Base-by-base conservation (phyloP, 768 basidiomycete genomes). In the Tubosaeta brunneosetosa region DNA sequence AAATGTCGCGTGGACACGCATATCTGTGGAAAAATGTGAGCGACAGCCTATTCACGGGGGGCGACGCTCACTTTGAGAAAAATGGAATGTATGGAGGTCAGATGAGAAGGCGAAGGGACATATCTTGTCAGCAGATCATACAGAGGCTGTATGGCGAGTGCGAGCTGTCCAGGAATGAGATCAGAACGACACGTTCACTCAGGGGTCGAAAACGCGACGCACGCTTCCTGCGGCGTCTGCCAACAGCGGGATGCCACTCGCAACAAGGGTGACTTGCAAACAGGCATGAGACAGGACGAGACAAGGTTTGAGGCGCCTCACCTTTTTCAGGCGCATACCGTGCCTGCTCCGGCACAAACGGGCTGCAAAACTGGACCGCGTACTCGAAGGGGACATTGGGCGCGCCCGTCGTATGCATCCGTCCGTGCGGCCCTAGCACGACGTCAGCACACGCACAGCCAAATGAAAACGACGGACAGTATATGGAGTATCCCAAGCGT, bases 401-500 rank as follows among this genome's bases (percentile, higher is more conserved):
- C 0, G 74, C 66, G 19, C 70, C 69, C 2, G 68, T 51, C 38
- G 71, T 62, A 51, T 68, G 68, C 58, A 88, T 58, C 60, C n/a
- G n/a, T n/a, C n/a, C 87, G 76, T 26, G 86, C 85, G 6, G 81
- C 80, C 54, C 87, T 89, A 27, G 3, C 43, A 8, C 38, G 2
- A 49, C 44, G 36, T 41, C 36, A 36, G 16, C 17, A 41, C 34
- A 37, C 17, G 1, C 19, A 12, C 2, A 33, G 33, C 22, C 6
- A 19, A 41, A 41, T 22, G 25, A 3, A 19, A 37, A 16, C n/a
- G 29, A 74, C 86, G 70, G 58, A 91, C 89, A 92, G 64, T 42
- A 92, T 87, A 59, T 83, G 86, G 38, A 91, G 66, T 38, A 82
- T 77, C 0, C 82, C 85, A 3, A 91, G 66, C 1, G 87, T 85